phyloP scores from a whole-genome alignment of 306 rosid genomes.

The Castanopsis chinensis region DNA sequence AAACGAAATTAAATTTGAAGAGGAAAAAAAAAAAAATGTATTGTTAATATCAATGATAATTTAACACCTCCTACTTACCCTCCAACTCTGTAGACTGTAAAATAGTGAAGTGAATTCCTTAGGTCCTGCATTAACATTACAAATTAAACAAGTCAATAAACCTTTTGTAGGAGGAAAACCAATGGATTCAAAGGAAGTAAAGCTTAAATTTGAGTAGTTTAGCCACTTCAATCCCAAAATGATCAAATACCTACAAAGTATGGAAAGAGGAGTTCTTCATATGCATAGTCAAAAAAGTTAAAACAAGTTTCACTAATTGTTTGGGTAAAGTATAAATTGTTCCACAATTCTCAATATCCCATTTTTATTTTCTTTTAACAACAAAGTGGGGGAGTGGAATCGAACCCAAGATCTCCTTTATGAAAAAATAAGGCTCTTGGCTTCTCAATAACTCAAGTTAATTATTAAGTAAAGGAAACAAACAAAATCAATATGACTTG shows the following conservation, averaged over 20 bases:
- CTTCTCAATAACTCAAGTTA: no score
- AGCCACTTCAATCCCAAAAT: background rate
- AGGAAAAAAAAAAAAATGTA: background rate
- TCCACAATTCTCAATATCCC: no score
- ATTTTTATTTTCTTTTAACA: no score
- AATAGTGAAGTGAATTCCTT: conserved; percentile 84
- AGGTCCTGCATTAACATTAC: conserved; percentile 58
- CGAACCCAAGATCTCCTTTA: no score
- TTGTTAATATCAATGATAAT: conserved; percentile 2
- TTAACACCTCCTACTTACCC: conserved; percentile 44
- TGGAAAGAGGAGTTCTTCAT: no score
- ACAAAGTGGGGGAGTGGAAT: no score
- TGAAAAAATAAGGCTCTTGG: no score
- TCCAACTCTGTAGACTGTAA: conserved; percentile 94
- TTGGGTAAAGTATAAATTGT: no score
- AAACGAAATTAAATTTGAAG: background rate
- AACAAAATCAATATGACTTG: no score
- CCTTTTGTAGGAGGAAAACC: background rate
- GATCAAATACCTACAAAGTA: background rate
- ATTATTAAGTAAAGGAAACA: no score
- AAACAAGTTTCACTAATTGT: no score
- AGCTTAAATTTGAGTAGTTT: background rate
- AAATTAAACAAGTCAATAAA: background rate
- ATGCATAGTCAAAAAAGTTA: no score
- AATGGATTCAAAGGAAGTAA: background rate